phyloP scores from a whole-genome alignment of 352 stramenopile species.

The Phytophthora colocasiae region DNA sequence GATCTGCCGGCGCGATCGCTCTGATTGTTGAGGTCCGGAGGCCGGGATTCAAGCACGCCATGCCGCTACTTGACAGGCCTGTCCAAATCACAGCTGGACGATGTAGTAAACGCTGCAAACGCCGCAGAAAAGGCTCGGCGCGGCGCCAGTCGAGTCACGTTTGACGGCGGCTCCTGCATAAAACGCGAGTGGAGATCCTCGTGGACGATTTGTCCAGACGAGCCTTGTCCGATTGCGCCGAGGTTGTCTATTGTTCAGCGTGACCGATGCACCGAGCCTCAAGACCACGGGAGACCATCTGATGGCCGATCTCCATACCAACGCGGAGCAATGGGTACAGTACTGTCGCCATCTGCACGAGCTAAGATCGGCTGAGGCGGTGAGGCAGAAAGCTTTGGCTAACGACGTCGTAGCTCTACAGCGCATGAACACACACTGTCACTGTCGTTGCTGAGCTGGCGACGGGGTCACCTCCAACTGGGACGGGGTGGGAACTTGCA shows the following conservation, averaged over 20 bases:
- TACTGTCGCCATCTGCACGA: slow-evolving; percentile 14
- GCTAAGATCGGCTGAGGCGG: neutral
- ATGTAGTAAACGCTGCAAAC: slow-evolving; percentile 21
- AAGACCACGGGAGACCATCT: slow-evolving; percentile 21
- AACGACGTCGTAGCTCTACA: too few relatives aligned
- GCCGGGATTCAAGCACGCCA: slow-evolving; percentile 25
- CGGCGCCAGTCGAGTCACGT: slow-evolving; percentile 24
- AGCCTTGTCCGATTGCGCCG: slow-evolving; percentile 12
- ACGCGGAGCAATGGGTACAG: slow-evolving; percentile 18
- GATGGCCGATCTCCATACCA: slow-evolving; percentile 27
- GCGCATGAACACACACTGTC: too few relatives aligned
- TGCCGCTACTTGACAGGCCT: slow-evolving; percentile 22
- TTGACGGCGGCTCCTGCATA: slow-evolving; percentile 24
- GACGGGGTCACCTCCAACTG: slow-evolving; percentile 9
- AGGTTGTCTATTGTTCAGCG: slow-evolving; percentile 9
- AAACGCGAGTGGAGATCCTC: slow-evolving; percentile 3
- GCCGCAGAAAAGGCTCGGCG: slow-evolving; percentile 28
- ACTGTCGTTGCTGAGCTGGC: too few relatives aligned
- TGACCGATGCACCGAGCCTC: slow-evolving; percentile 3
- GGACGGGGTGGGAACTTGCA: slow-evolving; percentile 21
- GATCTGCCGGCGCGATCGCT: slow-evolving; percentile 2
- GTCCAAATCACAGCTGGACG: slow-evolving; percentile 32
- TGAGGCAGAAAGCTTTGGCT: neutral
- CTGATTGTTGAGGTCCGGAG: slow-evolving; percentile 28
- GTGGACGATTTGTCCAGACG: slow-evolving; percentile 31